Base-by-base conservation (phyloP, 2,329 filamentous ascomycete genomes). In the Dothiorella sarmentorum region DNA sequence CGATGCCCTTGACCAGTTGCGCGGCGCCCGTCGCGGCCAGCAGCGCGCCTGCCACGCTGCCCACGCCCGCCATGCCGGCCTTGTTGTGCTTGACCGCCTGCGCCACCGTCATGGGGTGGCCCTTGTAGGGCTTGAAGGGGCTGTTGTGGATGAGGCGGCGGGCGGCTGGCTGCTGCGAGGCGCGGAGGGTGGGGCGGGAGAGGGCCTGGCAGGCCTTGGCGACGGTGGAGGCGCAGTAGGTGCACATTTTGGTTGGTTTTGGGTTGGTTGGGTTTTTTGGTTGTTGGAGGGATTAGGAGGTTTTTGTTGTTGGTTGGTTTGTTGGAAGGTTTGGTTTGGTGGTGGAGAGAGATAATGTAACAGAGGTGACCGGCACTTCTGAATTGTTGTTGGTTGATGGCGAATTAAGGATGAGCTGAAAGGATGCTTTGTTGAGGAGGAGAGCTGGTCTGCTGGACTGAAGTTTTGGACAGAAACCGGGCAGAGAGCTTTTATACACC, bases 291-390 rank as follows among this genome's bases (percentile, higher is more conserved):
- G n/a, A n/a, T n/a, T n/a, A n/a, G n/a, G n/a, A n/a, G n/a, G n/a
- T n/a, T n/a, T n/a, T n/a, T n/a, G 45, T 35, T 26, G 45, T 18
- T 22, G 18, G 45, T 31, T 27, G 22, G 10, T 24, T 35, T 37
- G 20, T 31, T 18, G 43, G 7, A 15, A n/a, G 40, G 7, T 11
- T 43, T 3, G 1, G 24, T n/a, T 9, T 43, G 20, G 9, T 26
- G 7, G 40, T 27, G 40, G 10, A 10, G 20, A 10, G n/a, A 24
- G 7, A 15, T 53, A 9, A 20, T 24, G 35, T 40, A 35, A 53
- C 22, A 29, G 35, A 53, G 33, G 43, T 53, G 49, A 20, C 49
- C 49, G 49, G 49, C 49, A 53, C 49, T 53, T 53, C 24, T 38
- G n/a, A n/a, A n/a, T n/a, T n/a, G n/a, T n/a, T n/a, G n/a, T n/a